A percentile compares a stretch with the other conserved stretches of the same genome.
Conservation (phyloP, 345 rosid genomes). For the Citrus medica region DNA sequence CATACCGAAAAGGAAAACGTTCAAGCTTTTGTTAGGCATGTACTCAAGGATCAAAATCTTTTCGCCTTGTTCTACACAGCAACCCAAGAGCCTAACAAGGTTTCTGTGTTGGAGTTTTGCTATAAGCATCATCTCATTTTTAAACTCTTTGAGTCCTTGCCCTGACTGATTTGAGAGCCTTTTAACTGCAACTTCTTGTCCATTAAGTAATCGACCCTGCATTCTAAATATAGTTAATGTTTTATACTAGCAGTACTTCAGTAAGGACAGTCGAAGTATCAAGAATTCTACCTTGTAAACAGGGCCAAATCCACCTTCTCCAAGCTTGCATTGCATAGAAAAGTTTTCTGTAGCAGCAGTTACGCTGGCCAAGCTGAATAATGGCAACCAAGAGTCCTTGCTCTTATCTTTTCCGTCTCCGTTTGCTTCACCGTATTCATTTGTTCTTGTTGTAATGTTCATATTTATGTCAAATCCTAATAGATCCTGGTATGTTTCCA, state of each 20-base stretch:
- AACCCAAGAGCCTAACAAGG: slow-evolving; percentile 38
- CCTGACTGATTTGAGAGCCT: slow-evolving; percentile 30
- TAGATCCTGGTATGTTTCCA: slow-evolving; percentile 10
- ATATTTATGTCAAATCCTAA: slow-evolving; percentile 16
- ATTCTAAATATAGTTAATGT: not conserved
- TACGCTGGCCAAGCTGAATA: slow-evolving; percentile 26
- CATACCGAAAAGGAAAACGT: slow-evolving; percentile 34
- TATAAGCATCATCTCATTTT: slow-evolving; percentile 28
- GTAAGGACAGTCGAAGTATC: not conserved
- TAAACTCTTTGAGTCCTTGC: slow-evolving; percentile 39
- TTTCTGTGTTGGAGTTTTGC: slow-evolving; percentile 40
- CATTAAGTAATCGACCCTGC: slow-evolving; percentile 34
- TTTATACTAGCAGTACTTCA: not conserved
- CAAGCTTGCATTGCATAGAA: slow-evolving; percentile 24
- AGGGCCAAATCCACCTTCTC: slow-evolving; percentile 43
- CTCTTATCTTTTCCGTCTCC: too few species aligned
- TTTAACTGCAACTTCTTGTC: slow-evolving; percentile 39
- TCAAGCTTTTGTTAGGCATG: slow-evolving; percentile 41
- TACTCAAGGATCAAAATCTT: slow-evolving; percentile 36
- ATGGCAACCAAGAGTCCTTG: slow-evolving; percentile 13
- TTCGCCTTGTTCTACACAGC: slow-evolving; percentile 33
- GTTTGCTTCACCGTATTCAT: not conserved
- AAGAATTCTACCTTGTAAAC: slow-evolving; percentile 14
- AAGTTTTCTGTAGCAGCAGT: slow-evolving; percentile 24
- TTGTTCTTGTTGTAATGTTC: not conserved